Percentiles rank a stretch among this genome's conserved stretches.
Evolutionary conservation across 805 yeast species (phyloP).

Genomic region (Cyberlindnera xylosilytica): DNA sequence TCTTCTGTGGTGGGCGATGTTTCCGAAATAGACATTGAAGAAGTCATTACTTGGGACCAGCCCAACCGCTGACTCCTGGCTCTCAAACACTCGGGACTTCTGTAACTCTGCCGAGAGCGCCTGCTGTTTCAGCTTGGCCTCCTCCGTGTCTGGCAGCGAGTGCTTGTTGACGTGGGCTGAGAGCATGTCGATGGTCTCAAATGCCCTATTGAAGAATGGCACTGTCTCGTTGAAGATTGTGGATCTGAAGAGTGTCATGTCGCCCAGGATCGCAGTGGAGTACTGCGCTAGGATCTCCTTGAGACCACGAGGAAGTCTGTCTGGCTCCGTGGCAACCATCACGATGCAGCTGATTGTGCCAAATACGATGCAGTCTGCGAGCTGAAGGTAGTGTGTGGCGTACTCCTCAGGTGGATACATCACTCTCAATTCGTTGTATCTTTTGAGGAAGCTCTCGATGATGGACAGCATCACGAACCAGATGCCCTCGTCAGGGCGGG

Average conservation of each 20-base stretch:
- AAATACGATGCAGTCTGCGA: slow-evolving; percentile 15
- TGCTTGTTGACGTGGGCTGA: background rate
- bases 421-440: slow-evolving; percentile 16
- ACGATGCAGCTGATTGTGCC: slow-evolving; percentile 13
- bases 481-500: slow-evolving; percentile 13
- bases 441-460: slow-evolving; percentile 20
- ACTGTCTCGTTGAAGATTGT: slow-evolving; percentile 16
- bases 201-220: slow-evolving; percentile 19
- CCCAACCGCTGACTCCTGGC: slow-evolving; percentile 19
- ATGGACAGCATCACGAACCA: slow-evolving; percentile 25
- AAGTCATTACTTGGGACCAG: slow-evolving; percentile 24
- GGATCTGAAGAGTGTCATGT: slow-evolving; percentile 12
- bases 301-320: slow-evolving; percentile 14
- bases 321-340: slow-evolving; percentile 14
- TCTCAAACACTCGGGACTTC: slow-evolving; percentile 18
- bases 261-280: slow-evolving; percentile 9
- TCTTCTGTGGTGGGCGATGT: slow-evolving; percentile 16
- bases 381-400: slow-evolving; percentile 12
- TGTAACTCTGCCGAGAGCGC: slow-evolving; percentile 13
- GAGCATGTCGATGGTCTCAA: slow-evolving; percentile 9
- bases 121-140: slow-evolving; percentile 9
- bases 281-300: slow-evolving; percentile 14
- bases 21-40: slow-evolving; percentile 18
- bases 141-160: background rate
- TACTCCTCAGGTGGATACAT: slow-evolving; percentile 17